Evolutionary conservation across 305 asterid genomes (phyloP).

Genomic region (Fraxinus floribunda): DNA sequence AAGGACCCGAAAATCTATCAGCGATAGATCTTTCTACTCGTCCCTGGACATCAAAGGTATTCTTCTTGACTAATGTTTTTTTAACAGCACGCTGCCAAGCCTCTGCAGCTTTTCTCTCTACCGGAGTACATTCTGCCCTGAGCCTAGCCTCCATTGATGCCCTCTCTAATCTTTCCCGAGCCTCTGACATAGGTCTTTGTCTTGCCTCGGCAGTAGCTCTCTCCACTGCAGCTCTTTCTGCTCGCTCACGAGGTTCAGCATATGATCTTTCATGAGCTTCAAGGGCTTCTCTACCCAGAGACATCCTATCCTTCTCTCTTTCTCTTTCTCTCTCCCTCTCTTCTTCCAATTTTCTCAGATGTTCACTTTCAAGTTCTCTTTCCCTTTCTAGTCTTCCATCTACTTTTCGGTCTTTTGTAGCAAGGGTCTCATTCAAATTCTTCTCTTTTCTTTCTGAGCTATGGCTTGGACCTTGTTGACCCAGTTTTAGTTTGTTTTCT

Average conservation of each 20-base stretch:
- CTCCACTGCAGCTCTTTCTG: conserved; percentile 53
- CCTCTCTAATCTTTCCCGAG: conserved; percentile 51
- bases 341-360: conserved; percentile 46
- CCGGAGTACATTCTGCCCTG: conserved; percentile 73
- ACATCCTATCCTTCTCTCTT: conserved; percentile 79
- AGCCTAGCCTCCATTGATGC: conserved; percentile 56
- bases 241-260: conserved; percentile 58
- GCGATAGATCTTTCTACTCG: conserved; percentile 49
- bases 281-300: conserved; percentile 59
- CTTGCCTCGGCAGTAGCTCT: conserved; percentile 55
- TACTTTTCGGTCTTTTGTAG: conserved; percentile 38
- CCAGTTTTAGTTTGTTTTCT: conserved; percentile 28
- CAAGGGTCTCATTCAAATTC: conserved; percentile 33
- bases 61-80: conserved; percentile 58
- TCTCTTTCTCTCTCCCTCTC: conserved; percentile 68
- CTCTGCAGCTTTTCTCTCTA: conserved; percentile 83
- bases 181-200: conserved; percentile 46
- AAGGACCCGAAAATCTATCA: conserved; percentile 55
- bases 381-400: conserved; percentile 43
- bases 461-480: conserved; percentile 37
- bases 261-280: conserved; percentile 63
- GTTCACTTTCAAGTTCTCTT: conserved; percentile 38
- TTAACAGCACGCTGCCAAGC: conserved; percentile 78
- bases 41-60: conserved; percentile 36
- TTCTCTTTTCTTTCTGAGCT: conserved; percentile 39